Evolutionary conservation across 257 asterid species (phyloP).

Genomic region (Euphrasia confusa): DNA sequence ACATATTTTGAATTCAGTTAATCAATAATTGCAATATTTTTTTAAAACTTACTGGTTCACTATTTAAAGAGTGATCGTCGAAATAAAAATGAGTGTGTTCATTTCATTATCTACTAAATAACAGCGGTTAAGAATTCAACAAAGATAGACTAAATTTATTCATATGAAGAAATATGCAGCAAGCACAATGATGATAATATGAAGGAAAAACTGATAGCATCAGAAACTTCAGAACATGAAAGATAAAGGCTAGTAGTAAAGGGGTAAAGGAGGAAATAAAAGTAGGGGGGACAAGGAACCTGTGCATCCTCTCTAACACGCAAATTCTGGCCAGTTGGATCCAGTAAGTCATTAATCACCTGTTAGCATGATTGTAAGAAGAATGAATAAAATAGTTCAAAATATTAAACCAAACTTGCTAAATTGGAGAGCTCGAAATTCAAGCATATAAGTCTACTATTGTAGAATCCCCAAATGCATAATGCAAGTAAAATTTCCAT

Average conservation of each 20-base stretch:
- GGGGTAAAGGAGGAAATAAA: not conserved
- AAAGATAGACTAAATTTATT: conserved; percentile 8
- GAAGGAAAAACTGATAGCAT: conserved; percentile 9
- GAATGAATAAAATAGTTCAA: conserved; percentile 5
- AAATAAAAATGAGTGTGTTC: not conserved
- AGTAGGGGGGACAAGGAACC: conserved; percentile 36
- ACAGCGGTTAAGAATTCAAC: conserved; percentile 13
- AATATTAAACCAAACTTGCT: not conserved
- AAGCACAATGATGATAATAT: not conserved
- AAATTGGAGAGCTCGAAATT: conserved; percentile 8
- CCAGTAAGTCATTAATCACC: conserved; percentile 97
- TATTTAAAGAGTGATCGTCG: not conserved
- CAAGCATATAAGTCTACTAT: conserved; percentile 3
- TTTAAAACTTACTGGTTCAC: not conserved
- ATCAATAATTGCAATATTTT: not conserved
- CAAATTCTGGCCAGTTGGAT: conserved; percentile 96
- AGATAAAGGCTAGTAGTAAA: conserved; percentile 18
- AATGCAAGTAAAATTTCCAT: conserved; percentile 17
- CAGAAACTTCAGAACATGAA: conserved; percentile 6
- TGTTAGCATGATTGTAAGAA: conserved; percentile 30
- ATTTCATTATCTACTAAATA: conserved; percentile 5
- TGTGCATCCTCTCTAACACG: conserved; percentile 98
- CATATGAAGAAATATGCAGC: conserved; percentile 17
- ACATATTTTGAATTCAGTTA: conserved; percentile 5
- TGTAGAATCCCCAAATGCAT: conserved; percentile 11